These are phyloP conservation scores for Laetiporus sulphureus DNA, from an alignment of 1,284 basidiomycete genomes.

Conservation along the genomic window DNA sequence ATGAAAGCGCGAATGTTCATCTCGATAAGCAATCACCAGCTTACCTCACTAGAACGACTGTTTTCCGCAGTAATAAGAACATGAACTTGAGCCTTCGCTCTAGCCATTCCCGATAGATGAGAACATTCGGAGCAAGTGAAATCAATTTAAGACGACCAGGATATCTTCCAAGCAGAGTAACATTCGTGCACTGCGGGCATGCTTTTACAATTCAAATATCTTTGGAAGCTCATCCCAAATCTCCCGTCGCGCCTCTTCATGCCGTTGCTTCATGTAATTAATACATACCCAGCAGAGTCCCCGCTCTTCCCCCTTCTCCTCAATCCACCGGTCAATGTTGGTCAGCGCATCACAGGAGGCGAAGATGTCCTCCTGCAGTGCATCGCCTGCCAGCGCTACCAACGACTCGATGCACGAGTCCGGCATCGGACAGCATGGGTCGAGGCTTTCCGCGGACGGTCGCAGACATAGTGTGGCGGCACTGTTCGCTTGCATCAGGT, in stretches of 20 bases:
- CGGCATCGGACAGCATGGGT: neutral
- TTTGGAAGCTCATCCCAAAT: constrained; percentile 2
- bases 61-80: too few species aligned
- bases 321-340: constrained; percentile 1
- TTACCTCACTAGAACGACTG: too few species aligned
- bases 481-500: neutral
- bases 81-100: too few species aligned
- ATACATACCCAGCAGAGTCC: neutral
- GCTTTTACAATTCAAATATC: too few species aligned
- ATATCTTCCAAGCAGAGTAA: too few species aligned
- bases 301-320: neutral
- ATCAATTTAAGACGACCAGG: too few species aligned
- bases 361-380: constrained; percentile 2
- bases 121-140: too few species aligned
- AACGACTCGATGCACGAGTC: neutral
- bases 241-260: neutral
- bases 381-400: neutral
- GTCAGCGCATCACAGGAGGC: constrained; percentile 1
- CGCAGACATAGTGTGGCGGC: neutral
- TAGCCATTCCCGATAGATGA: too few species aligned
- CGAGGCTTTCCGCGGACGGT: neutral
- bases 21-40: too few species aligned
- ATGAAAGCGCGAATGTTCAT: too few species aligned
- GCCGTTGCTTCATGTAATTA: neutral
- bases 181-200: too few species aligned